Conservation (phyloP, 148 eudicot species). For the Chenopodium formosanum region DNA sequence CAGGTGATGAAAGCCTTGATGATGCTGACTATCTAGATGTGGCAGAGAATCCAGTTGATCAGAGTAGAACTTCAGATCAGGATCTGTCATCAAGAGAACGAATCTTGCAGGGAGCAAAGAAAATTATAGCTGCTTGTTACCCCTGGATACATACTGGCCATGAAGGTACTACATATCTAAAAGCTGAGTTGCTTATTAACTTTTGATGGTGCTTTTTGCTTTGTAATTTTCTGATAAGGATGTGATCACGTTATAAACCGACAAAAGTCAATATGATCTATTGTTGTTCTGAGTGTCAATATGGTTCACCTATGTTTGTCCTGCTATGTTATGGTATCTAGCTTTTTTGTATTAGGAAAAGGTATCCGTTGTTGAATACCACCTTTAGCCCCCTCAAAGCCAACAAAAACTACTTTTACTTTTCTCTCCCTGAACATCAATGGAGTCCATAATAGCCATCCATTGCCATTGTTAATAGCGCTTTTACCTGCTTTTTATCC, state of each 20-base stretch:
- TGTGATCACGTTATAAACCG: neutral
- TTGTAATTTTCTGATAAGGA: neutral
- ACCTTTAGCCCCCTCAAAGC: neutral
- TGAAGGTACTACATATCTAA: slow-evolving; percentile 56
- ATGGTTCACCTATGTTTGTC: neutral
- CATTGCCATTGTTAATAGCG: neutral
- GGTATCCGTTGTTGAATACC: neutral
- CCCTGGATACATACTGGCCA: slow-evolving; percentile 92
- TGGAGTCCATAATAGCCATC: neutral
- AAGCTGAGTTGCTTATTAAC: neutral
- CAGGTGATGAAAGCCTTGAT: slow-evolving; percentile 59
- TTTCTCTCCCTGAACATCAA: neutral
- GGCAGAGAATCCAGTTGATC: slow-evolving; percentile 47
- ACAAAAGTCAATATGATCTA: neutral
- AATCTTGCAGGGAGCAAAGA: slow-evolving; percentile 49
- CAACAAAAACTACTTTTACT: neutral
- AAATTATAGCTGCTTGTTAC: slow-evolving; percentile 76
- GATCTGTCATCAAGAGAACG: slow-evolving; percentile 55
- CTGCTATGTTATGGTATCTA: too few relatives aligned
- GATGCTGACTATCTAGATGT: slow-evolving; percentile 51
- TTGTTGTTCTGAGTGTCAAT: neutral
- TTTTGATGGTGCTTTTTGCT: neutral
- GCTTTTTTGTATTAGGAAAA: neutral
- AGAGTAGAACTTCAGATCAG: slow-evolving; percentile 44
- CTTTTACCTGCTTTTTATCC: neutral